phyloP scores from a whole-genome alignment of 139 green algal species.

The Gonium pectorale region DNA sequence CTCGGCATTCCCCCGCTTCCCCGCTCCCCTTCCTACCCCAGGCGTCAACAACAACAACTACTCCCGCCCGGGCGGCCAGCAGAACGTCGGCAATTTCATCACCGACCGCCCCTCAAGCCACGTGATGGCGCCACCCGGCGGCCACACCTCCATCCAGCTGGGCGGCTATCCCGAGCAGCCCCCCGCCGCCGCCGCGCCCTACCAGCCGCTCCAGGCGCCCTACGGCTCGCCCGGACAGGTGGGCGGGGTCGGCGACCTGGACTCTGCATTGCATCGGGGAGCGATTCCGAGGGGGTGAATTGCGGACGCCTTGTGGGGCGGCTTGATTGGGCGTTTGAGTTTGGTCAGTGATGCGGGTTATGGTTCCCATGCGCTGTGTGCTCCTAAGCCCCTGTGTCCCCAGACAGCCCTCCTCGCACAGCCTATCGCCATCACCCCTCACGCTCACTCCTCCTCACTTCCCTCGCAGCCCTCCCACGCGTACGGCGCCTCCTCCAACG shows the following conservation, averaged over 20 bases:
- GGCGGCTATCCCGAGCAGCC: slow-evolving; percentile 51
- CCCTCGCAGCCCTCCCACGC: neutral
- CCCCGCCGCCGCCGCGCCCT: neutral
- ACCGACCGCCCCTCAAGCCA: slow-evolving; percentile 77
- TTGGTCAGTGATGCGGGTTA: too few relatives aligned
- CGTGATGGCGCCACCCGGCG: slow-evolving; percentile 86
- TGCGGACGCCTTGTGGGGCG: too few relatives aligned
- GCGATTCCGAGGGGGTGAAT: too few relatives aligned
- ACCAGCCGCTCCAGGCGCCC: slow-evolving; percentile 7
- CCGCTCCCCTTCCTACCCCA: too few relatives aligned
- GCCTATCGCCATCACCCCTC: too few relatives aligned
- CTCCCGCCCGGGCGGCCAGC: slow-evolving; percentile 40
- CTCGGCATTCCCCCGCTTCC: too few relatives aligned
- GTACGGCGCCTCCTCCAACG: slow-evolving; percentile 10
- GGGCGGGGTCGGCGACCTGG: too few relatives aligned
- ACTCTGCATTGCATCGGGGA: too few relatives aligned
- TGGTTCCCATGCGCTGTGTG: too few relatives aligned
- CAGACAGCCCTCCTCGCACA: too few relatives aligned
- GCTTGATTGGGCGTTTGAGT: neutral
- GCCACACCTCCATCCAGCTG: slow-evolving; percentile 75
- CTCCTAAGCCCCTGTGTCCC: too few relatives aligned
- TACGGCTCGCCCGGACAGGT: slow-evolving; percentile 18
- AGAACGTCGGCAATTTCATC: slow-evolving; percentile 84
- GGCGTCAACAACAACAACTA: slow-evolving; percentile 75
- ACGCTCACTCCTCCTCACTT: neutral